Percentiles rank a stretch among this genome's conserved stretches.
Evolutionary conservation across 1,284 basidiomycete genomes (phyloP).

Genomic region (Omphalotus olearius): DNA sequence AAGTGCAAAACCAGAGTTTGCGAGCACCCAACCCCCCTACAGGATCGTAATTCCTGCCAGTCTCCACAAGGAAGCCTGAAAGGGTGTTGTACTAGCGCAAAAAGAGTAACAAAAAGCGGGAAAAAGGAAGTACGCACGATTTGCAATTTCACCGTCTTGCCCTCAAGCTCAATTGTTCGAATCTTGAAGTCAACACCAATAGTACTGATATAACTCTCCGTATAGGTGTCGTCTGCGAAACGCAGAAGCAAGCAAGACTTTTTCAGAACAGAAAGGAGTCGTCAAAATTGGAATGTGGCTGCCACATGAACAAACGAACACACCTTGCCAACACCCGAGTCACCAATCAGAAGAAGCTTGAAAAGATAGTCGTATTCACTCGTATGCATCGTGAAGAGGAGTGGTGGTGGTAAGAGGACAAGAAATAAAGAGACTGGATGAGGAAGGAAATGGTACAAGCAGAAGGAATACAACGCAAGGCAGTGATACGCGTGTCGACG

Average conservation of each 20-base stretch:
- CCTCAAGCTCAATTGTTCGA: slow-evolving; percentile 98
- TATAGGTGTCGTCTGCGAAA: slow-evolving; percentile 99
- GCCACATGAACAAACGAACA: slow-evolving; percentile 23
- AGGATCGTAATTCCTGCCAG: too few relatives aligned
- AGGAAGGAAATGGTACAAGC: slow-evolving; percentile 20
- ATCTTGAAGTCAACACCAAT: slow-evolving; percentile 99
- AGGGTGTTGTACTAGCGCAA: background rate
- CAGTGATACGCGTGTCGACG: slow-evolving; percentile 14
- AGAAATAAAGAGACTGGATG: slow-evolving; percentile 10
- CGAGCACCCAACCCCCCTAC: too few relatives aligned
- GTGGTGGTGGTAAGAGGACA: slow-evolving; percentile 3
- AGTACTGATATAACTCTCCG: slow-evolving; percentile 97
- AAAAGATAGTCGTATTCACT: slow-evolving; percentile 98
- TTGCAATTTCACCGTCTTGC: slow-evolving; percentile 99
- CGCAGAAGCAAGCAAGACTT: slow-evolving; percentile 96
- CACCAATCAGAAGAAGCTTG: slow-evolving; percentile 90
- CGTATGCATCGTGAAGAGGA: slow-evolving; percentile 64
- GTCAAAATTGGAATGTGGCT: slow-evolving; percentile 13
- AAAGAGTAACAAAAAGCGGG: slow-evolving; percentile 2
- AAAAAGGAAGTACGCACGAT: slow-evolving; percentile 68
- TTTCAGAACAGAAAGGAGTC: slow-evolving; percentile 19
- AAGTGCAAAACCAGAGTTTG: background rate
- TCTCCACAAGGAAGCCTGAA: too few relatives aligned
- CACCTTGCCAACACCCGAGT: slow-evolving; percentile 97
- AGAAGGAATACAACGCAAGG: slow-evolving; percentile 16